Evolutionary conservation across 2,329 filamentous ascomycete species (phyloP), one percentile per base, ranked within the genome.

Genomic region (Acephala macrosclerotiorum): DNA sequence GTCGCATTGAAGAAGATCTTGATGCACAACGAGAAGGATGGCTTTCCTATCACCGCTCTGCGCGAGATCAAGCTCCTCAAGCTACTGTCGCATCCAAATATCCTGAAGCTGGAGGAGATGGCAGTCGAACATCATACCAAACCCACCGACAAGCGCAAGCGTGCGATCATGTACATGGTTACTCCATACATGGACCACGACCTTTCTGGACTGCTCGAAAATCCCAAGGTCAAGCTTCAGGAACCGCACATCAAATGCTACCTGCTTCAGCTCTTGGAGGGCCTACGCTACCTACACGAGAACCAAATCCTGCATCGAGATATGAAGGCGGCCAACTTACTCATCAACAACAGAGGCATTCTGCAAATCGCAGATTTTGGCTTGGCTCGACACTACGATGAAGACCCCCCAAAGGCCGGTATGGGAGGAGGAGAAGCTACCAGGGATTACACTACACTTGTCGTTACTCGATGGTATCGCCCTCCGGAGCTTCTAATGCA

Each of bases 141-240:
- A 59, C 71, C 58, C 22, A 72, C 87, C 73, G 91, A 95, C 77
- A 92, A 93, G 79, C 87, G 90, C 72, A 94, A 92, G 79, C 88
- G 90, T 66, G 90, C 91, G 3, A 94, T 94, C 72, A 94, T 99
- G 84, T 98, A 98, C 80, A 99, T 99, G 96, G 95, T 97, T 60
- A 97, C 91, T 53, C 96, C 95, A 7, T 99, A 99, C 79, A 97
- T 98, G 94, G 94, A 98, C 74, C 96, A 99, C 80, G 96, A 99
- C 80, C 86, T 99, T n/a, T 97, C 95, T 9, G 96, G 96, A 53
- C 87, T 99, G 35, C 89, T 99, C 74, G 96, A 98, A 78, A 99
- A 99, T 74, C 95, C 95, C 11, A 89, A 90, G 7, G 94, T 99
- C 45, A 87, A 87, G 47, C 95, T 99, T 75, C 92, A 91, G 58